phyloP scores from a whole-genome alignment of 345 rosid species.

The Cardiospermum halicacabum region DNA sequence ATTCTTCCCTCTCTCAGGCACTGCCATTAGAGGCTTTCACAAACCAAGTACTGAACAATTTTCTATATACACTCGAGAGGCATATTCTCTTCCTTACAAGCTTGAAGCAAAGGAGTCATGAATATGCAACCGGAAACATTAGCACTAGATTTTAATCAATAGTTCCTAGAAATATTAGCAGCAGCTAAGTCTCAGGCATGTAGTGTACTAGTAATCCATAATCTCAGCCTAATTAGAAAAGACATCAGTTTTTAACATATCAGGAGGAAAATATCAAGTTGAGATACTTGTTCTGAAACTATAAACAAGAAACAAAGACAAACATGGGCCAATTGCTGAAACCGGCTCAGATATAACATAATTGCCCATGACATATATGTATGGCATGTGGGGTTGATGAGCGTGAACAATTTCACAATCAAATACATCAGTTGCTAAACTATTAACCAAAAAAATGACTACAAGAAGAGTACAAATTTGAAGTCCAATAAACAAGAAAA shows the following conservation, averaged over 20 bases:
- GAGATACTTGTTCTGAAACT: not conserved
- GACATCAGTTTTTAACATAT: not conserved
- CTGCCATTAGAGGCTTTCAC: not conserved
- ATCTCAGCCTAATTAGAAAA: not conserved
- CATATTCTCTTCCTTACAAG: not conserved
- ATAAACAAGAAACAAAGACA: not conserved
- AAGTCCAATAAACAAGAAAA: no score
- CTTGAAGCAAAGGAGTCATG: no score
- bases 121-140: no score
- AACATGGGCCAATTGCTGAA: not conserved
- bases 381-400: no score
- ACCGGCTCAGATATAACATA: no score
- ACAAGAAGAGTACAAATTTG: no score
- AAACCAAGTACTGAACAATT: not conserved
- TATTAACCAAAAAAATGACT: no score
- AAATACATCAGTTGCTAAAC: no score
- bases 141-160: not conserved
- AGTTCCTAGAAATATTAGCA: not conserved
- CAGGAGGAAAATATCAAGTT: not conserved
- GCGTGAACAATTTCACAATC: no score
- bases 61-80: not conserved
- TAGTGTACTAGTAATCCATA: not conserved
- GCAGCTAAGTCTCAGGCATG: not conserved
- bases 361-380: no score
- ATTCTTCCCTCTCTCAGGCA: not conserved